Conservation (phyloP, 495 filamentous ascomycete genomes). For the Hypomontagnella submonticulosa region DNA sequence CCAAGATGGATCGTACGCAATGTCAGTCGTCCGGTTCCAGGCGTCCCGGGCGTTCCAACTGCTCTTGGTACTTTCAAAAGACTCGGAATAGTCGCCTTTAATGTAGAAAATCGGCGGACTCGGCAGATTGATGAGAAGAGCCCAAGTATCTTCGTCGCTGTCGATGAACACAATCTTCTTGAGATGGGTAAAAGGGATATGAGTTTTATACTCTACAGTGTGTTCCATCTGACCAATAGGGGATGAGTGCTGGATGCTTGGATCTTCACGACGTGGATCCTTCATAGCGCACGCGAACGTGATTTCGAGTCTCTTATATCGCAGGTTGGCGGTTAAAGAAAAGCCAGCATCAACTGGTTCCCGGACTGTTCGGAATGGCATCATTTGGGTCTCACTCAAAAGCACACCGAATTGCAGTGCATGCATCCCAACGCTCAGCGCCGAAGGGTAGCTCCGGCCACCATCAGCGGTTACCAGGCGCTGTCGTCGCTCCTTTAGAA, state of each 20-base stretch:
- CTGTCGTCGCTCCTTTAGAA: slow-evolving; percentile 8
- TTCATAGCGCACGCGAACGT: slow-evolving; percentile 54
- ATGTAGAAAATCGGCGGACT: slow-evolving; percentile 73
- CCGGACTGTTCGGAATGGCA: slow-evolving; percentile 63
- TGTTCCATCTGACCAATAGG: slow-evolving; percentile 40
- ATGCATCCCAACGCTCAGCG: slow-evolving; percentile 45
- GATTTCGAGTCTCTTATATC: slow-evolving; percentile 55
- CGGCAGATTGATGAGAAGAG: slow-evolving; percentile 68
- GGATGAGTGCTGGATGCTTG: slow-evolving; percentile 26
- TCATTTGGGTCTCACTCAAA: slow-evolving; percentile 49
- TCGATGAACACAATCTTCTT: slow-evolving; percentile 63
- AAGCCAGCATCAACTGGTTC: slow-evolving; percentile 15
- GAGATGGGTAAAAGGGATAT: slow-evolving; percentile 73
- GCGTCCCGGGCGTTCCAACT: slow-evolving; percentile 73
- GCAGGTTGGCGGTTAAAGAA: slow-evolving; percentile 58
- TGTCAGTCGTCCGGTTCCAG: slow-evolving; percentile 81
- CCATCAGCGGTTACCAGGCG: slow-evolving; percentile 13
- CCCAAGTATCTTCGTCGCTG: slow-evolving; percentile 45
- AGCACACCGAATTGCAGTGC: slow-evolving; percentile 65
- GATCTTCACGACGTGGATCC: slow-evolving; percentile 49
- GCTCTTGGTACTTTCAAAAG: slow-evolving; percentile 57
- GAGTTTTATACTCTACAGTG: slow-evolving; percentile 56
- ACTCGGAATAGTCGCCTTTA: slow-evolving; percentile 57
- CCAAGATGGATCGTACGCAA: slow-evolving; percentile 62
- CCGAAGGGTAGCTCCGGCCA: slow-evolving; percentile 45